Conservation (phyloP, 1,284 basidiomycete genomes). For the Naganishia sp. region DNA sequence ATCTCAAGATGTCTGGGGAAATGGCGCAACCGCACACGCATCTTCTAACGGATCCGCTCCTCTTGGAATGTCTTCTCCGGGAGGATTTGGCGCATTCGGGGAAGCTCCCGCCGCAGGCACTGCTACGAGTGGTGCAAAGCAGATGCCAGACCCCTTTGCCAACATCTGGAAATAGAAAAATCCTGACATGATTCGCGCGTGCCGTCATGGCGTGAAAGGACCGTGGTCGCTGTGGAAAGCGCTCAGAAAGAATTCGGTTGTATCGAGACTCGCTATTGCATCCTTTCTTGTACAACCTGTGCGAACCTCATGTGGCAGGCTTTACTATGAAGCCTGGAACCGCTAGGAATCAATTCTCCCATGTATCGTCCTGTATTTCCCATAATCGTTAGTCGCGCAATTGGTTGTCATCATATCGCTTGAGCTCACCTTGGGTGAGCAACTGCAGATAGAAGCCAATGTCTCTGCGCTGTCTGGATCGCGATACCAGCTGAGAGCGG, state of each 20-base stretch:
- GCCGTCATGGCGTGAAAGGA: too few species aligned
- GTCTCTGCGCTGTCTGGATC: not conserved
- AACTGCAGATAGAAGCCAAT: not conserved
- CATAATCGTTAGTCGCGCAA: not conserved
- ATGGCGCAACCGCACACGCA: not conserved
- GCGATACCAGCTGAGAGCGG: constrained; percentile 15
- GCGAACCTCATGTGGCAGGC: too few species aligned
- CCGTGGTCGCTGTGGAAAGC: too few species aligned
- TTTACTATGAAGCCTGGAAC: too few species aligned
- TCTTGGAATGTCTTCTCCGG: constrained; percentile 2
- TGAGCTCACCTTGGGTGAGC: not conserved
- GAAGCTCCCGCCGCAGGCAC: not conserved
- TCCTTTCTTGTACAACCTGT: too few species aligned
- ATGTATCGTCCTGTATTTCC: not conserved
- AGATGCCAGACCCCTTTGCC: constrained; percentile 32
- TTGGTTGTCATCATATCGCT: not conserved
- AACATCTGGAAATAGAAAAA: constrained; percentile 33
- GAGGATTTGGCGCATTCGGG: constrained; percentile 4
- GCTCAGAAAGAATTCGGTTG: not conserved
- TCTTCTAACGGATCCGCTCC: not conserved
- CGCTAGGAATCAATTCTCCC: not conserved
- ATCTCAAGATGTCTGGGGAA: constrained; percentile 33
- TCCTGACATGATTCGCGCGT: too few species aligned
- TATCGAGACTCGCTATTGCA: not conserved
- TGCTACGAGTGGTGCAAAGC: not conserved